These are phyloP conservation scores for Juncus effusus DNA, from an alignment of 176 grass and related monocot species.

Conservation along the genomic window DNA sequence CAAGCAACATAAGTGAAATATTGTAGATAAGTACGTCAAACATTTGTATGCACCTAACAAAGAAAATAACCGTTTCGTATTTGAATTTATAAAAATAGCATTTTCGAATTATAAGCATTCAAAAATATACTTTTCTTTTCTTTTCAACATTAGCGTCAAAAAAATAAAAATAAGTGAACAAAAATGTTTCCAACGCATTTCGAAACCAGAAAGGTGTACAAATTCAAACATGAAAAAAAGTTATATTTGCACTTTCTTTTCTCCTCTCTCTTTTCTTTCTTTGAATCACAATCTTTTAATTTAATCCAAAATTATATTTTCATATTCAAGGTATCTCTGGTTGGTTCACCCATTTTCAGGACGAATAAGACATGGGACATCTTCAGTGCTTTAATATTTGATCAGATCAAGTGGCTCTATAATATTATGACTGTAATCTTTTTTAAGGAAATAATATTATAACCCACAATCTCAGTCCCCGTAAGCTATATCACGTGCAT, in stretches of 20 bases:
- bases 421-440: slow-evolving; percentile 20
- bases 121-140: no score
- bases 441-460: slow-evolving; percentile 13
- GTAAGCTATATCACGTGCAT: slow-evolving; percentile 24
- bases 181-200: no score
- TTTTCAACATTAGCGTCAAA: no score
- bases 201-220: not conserved
- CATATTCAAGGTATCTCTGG: not conserved
- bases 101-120: no score
- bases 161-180: no score
- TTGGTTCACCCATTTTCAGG: not conserved
- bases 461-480: slow-evolving; percentile 14
- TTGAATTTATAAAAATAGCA: no score
- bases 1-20: not conserved
- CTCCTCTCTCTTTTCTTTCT: no score
- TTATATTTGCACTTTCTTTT: no score
- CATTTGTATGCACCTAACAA: not conserved
- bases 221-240: not conserved
- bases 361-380: slow-evolving; percentile 22
- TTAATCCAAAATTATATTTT: no score
- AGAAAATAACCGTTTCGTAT: no score
- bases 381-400: slow-evolving; percentile 1
- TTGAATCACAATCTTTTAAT: no score
- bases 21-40: slow-evolving; percentile 15
- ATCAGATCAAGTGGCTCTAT: slow-evolving; percentile 3